phyloP scores from a whole-genome alignment of 805 yeast species.

The Barnettozyma botsteinii region DNA sequence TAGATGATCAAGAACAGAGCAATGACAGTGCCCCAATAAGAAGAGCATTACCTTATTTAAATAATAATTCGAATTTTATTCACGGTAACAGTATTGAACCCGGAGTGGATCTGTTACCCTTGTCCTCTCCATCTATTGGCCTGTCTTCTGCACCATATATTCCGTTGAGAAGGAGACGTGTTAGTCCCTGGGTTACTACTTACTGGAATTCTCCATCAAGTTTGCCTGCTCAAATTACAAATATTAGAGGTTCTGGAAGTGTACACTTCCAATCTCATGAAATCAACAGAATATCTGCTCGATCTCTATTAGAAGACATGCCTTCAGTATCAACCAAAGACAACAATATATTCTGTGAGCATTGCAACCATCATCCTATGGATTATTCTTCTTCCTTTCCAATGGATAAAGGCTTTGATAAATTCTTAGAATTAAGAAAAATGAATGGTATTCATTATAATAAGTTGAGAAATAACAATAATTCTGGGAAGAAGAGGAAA shows the following conservation, averaged over 20 bases:
- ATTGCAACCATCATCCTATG: background rate
- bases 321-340: background rate
- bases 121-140: too few species aligned
- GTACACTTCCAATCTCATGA: conserved; percentile 3
- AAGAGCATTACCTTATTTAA: background rate
- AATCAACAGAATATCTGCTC: conserved; percentile 7
- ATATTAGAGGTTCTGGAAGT: too few species aligned
- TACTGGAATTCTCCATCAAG: too few species aligned
- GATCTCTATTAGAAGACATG: conserved; percentile 1
- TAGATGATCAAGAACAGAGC: background rate
- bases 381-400: too few species aligned
- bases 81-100: background rate
- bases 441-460: background rate
- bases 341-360: background rate
- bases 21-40: background rate
- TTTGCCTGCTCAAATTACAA: too few species aligned
- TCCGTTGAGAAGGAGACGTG: conserved; percentile 1
- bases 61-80: background rate
- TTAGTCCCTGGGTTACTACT: too few species aligned
- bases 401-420: conserved; percentile 1
- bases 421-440: conserved; percentile 2
- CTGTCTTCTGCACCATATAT: too few species aligned
- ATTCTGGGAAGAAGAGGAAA: conserved; percentile 11
- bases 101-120: background rate
- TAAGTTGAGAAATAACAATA: background rate